Base-by-base conservation (phyloP, 2,329 filamentous ascomycete species). In the Penicillium polonicum region DNA sequence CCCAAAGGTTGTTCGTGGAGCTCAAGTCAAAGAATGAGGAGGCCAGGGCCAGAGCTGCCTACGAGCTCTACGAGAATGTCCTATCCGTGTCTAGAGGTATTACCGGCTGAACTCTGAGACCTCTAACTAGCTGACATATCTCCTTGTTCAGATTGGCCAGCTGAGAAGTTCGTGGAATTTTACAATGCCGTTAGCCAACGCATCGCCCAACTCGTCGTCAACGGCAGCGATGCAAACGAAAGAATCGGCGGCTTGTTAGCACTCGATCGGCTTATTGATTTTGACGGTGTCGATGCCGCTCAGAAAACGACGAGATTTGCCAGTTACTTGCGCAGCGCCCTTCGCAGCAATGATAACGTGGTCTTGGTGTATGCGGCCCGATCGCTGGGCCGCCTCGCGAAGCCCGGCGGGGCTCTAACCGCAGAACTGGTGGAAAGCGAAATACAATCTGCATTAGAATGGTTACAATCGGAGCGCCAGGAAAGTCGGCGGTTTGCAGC, bases 401-500 rank as follows among this genome's bases (percentile, higher is more conserved):
- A 91, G 65, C 94, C 94, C 0, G 94, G 94, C 61, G 94, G 94
- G 59, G 92, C 94, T 33, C 82, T 97, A 62, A 96, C 96, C 44
- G 95, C 93, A 8, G 93, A 97, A 75, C 81, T 99, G 54, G 94
- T 99, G 57, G 94, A 99, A 72, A 93, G 92, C 54, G 93, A 99
- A 76, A 92, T 97, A 60, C 95, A 97, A 74, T 94, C 92, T 19
- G 92, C 95, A 2, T 82, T 99, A 53, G 94, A 99, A 78, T 97
- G 92, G 90, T 85, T 99, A 57, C 93, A 97, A 72, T 92, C 92
- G 48, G 95, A 97, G 72, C 86, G 93, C 64, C 88, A 96, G 67
- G 94, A 99, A 78, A 93, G 93, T 72, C 85, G 93, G 66, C 86
- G 94, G 67, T 97, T 97, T 72, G 93, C 92, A 58, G 92, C 94